A percentile compares a stretch with the other conserved stretches of the same genome.
These are phyloP conservation scores for Lepidium sativum DNA, from an alignment of 345 rosid genomes.

Conservation along the genomic window DNA sequence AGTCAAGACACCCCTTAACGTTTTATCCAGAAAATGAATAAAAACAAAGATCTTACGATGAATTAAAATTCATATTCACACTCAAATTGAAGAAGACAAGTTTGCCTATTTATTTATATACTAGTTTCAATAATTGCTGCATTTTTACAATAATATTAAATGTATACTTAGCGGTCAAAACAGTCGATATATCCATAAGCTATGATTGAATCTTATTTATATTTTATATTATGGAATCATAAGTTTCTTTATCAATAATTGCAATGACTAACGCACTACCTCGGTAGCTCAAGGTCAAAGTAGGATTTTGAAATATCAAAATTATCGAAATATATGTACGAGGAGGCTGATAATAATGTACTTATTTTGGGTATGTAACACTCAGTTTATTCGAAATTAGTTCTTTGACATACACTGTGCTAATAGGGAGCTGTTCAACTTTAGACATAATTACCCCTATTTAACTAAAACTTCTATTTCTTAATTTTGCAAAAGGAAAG, in stretches of 20 bases:
- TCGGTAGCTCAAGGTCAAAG: neutral
- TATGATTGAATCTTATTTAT: neutral
- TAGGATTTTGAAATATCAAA: neutral
- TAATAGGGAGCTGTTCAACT: no score
- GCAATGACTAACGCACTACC: neutral
- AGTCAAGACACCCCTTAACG: neutral
- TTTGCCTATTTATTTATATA: neutral
- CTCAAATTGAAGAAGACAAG: neutral
- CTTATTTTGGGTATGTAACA: no score
- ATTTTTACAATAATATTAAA: neutral
- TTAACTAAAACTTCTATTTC: no score
- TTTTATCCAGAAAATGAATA: neutral
- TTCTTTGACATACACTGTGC: no score
- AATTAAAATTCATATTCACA: neutral
- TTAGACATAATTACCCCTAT: no score
- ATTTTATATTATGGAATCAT: neutral
- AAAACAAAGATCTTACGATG: neutral
- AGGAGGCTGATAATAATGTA: neutral
- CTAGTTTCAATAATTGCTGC: neutral
- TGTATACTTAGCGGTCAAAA: neutral
- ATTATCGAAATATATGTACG: neutral
- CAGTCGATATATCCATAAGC: neutral
- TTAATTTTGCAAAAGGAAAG: no score
- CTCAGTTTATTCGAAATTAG: no score
- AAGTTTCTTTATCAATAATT: neutral